Base-by-base conservation (phyloP, 2,329 filamentous ascomycete species). In the Aurifilum marmelostoma region DNA sequence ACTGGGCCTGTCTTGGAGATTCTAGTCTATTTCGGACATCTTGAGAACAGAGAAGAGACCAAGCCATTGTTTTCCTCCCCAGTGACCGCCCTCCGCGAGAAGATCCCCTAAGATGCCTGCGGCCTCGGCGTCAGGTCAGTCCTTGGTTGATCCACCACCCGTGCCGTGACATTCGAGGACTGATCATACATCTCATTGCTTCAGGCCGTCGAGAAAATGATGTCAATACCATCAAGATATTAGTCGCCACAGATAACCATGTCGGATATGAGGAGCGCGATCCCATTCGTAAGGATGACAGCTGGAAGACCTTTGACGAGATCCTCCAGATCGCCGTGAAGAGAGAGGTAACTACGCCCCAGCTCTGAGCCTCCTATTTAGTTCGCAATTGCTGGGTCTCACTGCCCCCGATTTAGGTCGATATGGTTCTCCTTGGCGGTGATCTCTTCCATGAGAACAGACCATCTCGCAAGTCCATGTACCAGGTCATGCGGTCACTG, bases 381-480 rank as follows among this genome's bases (percentile, higher is more conserved):
- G 66, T 71, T 24, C 47, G 61, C 43, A 71, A n/a, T 50, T n/a
- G 9, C 34, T 11, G 14, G 2, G 4, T 12, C 47, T 47, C 67
- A 60, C 43, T 16, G 63, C 27, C 3, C 8, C 8, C 11, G 3
- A 34, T 27, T 12, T 37, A 89, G 87, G 88, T 99, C 73, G 96
- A 99, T 80, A 98, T 99, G 96, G 92, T 99, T 0, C 85, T 99
- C 2, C 89, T 99, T 5, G 95, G 91, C 2, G 96, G 96, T 61
- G 96, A 99, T 77, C 87, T 99, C 1, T 99, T 99, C 77, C 97
- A 99, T 78, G 95, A 99, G 74, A 99, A 99, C 79, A 97, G 97
- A 75, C 97, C 96, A 3, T 97, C 94, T 8, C 89, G 96, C 70
- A 97, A 97, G 77, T 91, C 94, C 37, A 92, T 99, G 87, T 98